Conservation (phyloP, 768 basidiomycete genomes). For the Rossbeevera mucosa region DNA sequence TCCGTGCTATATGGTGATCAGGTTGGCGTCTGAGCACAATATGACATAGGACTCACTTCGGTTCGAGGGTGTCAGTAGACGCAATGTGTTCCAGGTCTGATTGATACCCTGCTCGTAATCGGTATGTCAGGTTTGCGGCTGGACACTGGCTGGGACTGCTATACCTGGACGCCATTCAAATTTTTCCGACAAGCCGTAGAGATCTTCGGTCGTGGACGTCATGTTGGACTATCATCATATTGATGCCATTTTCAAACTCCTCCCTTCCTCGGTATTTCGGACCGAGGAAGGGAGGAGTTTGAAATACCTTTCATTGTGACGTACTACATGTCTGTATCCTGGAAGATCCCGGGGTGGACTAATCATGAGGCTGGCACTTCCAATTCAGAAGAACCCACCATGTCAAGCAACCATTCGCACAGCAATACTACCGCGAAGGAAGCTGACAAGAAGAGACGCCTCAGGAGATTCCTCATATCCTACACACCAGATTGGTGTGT, state of each 20-base stretch:
- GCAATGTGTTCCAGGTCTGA: constrained; percentile 57
- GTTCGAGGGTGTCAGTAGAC: constrained; percentile 61
- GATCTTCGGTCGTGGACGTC: constrained; percentile 13
- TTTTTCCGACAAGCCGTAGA: constrained; percentile 13
- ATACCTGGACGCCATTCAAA: constrained; percentile 56
- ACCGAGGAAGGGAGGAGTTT: too few relatives aligned
- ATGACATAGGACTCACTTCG: constrained; percentile 23
- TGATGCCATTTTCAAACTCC: neutral
- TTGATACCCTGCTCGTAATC: constrained; percentile 49
- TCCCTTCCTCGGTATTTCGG: neutral
- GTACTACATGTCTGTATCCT: neutral
- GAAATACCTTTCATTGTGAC: neutral
- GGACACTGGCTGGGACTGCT: neutral
- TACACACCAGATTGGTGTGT: constrained; percentile 77
- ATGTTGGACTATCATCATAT: constrained; percentile 10
- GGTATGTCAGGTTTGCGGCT: constrained; percentile 1
- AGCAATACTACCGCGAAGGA: constrained; percentile 11
- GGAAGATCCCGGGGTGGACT: neutral
- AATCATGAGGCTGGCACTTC: neutral
- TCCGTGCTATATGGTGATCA: constrained; percentile 44
- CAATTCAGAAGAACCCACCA: neutral
- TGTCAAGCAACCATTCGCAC: constrained; percentile 15
- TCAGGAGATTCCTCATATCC: constrained; percentile 48
- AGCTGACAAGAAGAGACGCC: constrained; percentile 26
- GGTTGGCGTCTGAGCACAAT: constrained; percentile 7